Evolutionary conservation across 2,329 filamentous ascomycete species (phyloP), one percentile per base, ranked within the genome.

Genomic region (Bipolaris cookei): DNA sequence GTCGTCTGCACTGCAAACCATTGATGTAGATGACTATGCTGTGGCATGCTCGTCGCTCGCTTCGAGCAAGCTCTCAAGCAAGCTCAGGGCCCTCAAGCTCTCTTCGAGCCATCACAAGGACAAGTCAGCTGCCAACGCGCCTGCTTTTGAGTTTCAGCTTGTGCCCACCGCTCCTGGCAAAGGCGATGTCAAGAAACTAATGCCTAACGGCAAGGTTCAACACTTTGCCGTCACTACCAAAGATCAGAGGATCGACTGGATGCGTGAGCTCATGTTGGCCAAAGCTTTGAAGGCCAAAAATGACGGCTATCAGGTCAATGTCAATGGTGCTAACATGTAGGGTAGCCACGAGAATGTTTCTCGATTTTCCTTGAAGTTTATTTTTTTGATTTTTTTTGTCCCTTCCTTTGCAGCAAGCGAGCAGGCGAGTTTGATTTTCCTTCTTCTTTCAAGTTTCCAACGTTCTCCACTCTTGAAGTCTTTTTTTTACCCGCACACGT

Each of bases 171-270:
- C 85, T 55, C 62, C 67, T n/a, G 54, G 79, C 73, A 62, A 82
- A 74, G 63, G 77, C 69, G 54, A 80, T 64, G 59, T 71, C 53
- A 71, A 67, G 67, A 78, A 67, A 48, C 67, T 75, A 35, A 59
- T 74, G 53, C 70, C 71, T 4, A 70, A 72, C 38, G 87, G 86
- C 68, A 97, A 97, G 83, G 90, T 91, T 42, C 94, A 98, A 72
- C 92, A 98, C 75, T 98, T 98, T 74, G 91, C 94, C 30, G 54
- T 59, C 1, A 62, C 49, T 11, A 62, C 59, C 49, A 57, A 60
- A 42, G 91, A 97, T 72, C 91, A 97, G 74, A 86, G 94, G 60
- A 97, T 98, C 70, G 94, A 97, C 75, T 99, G 95, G 95, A 96
- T 96, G 91, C 84, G 91, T 52, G 91, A 96, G 83, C 80, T 96